phyloP scores from a whole-genome alignment of 495 filamentous ascomycete genomes.

The Cladorrhinum samala region DNA sequence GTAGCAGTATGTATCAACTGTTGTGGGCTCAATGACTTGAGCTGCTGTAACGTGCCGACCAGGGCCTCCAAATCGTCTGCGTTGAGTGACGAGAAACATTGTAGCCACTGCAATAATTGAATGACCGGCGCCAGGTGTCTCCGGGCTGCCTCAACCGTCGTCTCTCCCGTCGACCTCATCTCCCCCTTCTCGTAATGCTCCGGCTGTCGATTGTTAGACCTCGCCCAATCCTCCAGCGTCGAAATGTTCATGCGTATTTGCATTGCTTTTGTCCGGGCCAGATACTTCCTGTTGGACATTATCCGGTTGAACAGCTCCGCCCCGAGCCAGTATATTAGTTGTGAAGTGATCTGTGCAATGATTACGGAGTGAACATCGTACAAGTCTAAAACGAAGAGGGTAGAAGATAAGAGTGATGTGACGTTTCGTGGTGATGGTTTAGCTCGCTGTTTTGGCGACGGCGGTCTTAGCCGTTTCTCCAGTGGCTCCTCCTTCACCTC shows the following conservation, averaged over 20 bases:
- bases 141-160: constrained; percentile 71
- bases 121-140: constrained; percentile 85
- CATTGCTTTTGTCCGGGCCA: constrained; percentile 97
- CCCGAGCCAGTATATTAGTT: constrained; percentile 93
- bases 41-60: constrained; percentile 76
- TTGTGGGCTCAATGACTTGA: constrained; percentile 74
- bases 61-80: constrained; percentile 79
- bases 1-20: constrained; percentile 91
- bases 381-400: constrained; percentile 92
- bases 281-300: constrained; percentile 89
- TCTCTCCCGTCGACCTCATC: constrained; percentile 79
- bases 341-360: constrained; percentile 81
- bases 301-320: constrained; percentile 98
- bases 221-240: constrained; percentile 90
- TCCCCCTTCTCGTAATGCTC: constrained; percentile 95
- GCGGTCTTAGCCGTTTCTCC: constrained; percentile 89
- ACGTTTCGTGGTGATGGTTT: constrained; percentile 92
- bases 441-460: constrained; percentile 88
- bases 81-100: constrained; percentile 93
- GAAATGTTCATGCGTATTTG: constrained; percentile 99
- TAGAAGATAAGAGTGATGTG: constrained; percentile 93
- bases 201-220: constrained; percentile 84
- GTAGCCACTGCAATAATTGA: constrained; percentile 94
- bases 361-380: constrained; percentile 99
- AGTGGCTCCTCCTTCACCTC: constrained; percentile 78